phyloP scores from a whole-genome alignment of 306 rosid species.

The Parietaria judaica region DNA sequence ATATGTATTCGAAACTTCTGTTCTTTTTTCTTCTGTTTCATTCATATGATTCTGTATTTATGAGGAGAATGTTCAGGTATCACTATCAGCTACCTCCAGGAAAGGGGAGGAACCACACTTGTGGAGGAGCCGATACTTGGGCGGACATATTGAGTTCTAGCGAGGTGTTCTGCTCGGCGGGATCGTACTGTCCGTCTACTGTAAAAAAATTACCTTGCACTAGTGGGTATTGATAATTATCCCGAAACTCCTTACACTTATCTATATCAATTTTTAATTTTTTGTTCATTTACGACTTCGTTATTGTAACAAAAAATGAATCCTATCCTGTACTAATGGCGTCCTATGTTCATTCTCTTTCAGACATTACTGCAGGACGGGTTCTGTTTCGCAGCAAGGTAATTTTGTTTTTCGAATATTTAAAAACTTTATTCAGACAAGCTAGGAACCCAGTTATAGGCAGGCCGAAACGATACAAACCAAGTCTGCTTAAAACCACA shows the following conservation, averaged over 20 bases:
- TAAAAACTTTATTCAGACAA: too few species aligned
- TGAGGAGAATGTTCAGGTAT: slow-evolving; percentile 69
- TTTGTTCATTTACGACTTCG: slow-evolving; percentile 9
- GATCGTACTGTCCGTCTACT: slow-evolving; percentile 88
- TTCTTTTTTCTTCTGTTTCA: slow-evolving; percentile 7
- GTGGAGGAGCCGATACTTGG: slow-evolving; percentile 97
- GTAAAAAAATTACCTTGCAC: slow-evolving; percentile 61
- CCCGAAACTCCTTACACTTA: slow-evolving; percentile 32
- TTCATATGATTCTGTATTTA: slow-evolving; percentile 47
- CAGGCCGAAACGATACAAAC: too few species aligned
- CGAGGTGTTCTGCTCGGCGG: slow-evolving; percentile 77
- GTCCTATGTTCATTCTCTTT: slow-evolving; percentile 12
- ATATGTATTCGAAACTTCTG: slow-evolving; percentile 10
- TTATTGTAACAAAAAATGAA: slow-evolving; percentile 8
- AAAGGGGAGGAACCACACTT: slow-evolving; percentile 48
- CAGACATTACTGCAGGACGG: slow-evolving; percentile 79
- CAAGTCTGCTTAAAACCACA: too few species aligned
- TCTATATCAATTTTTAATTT: slow-evolving; percentile 17
- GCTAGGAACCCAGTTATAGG: too few species aligned
- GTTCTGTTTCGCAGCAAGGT: slow-evolving; percentile 69
- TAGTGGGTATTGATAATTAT: slow-evolving; percentile 70
- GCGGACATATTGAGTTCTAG: slow-evolving; percentile 62
- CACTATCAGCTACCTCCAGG: slow-evolving; percentile 86
- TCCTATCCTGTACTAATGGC: slow-evolving; percentile 8
- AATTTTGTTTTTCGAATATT: slow-evolving; percentile 9